Evolutionary conservation across 2,329 filamentous ascomycete genomes (phyloP).

Genomic region (Rutstroemia sp.): DNA sequence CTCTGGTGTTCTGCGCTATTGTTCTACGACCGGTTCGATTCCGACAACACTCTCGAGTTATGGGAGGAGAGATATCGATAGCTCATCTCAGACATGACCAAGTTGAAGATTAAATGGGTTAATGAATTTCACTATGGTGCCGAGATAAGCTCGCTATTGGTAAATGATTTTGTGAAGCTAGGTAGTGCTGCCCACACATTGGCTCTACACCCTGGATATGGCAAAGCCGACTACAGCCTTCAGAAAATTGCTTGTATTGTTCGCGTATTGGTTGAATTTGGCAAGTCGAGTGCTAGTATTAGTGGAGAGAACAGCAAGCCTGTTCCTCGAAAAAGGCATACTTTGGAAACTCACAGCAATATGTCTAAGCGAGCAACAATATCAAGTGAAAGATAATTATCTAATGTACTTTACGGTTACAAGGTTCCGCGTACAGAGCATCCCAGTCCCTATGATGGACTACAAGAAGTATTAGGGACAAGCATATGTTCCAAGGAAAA

Average conservation of each 20-base stretch:
- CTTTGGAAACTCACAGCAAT: not conserved
- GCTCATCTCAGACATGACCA: not conserved
- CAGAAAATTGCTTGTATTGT: not conserved
- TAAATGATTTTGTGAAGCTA: too few species aligned
- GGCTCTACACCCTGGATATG: not conserved
- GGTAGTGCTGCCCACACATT: too few species aligned
- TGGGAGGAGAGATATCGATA: not conserved
- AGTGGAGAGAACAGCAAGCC: not conserved
- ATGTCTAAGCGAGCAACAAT: not conserved
- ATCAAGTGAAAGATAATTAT: too few species aligned
- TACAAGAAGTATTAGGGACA: too few species aligned
- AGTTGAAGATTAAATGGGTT: not conserved
- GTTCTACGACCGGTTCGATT: not conserved
- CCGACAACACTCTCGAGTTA: too few species aligned
- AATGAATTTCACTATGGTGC: not conserved
- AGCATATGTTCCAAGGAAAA: too few species aligned
- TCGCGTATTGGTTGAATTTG: not conserved
- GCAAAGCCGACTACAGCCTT: not conserved
- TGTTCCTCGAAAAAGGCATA: not conserved
- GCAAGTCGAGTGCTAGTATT: too few species aligned
- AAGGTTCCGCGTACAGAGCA: too few species aligned
- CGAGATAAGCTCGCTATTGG: too few species aligned
- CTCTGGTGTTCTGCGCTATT: not conserved
- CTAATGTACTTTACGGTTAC: too few species aligned
- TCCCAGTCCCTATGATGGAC: too few species aligned